Evolutionary conservation across 2,329 filamentous ascomycete genomes (phyloP).

Genomic region (Aureobasidium lini): DNA sequence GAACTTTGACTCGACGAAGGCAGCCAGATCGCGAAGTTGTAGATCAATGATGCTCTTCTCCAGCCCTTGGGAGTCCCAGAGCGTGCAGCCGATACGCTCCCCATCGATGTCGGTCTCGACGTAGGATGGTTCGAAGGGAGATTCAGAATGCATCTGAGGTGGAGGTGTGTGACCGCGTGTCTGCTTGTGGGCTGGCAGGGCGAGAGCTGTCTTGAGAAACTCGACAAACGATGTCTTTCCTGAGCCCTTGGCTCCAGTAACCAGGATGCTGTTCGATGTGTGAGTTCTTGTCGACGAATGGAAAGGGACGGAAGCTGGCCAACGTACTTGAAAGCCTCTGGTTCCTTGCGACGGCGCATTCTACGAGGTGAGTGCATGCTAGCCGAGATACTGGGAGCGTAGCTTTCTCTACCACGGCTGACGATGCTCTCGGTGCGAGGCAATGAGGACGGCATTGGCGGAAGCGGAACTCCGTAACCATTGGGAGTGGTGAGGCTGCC

Average conservation of each 20-base stretch:
- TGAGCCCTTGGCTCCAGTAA: slow-evolving; percentile 77
- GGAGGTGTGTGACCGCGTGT: slow-evolving; percentile 17
- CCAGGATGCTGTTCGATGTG: slow-evolving; percentile 59
- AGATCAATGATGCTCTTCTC: slow-evolving; percentile 94
- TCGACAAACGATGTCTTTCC: slow-evolving; percentile 97
- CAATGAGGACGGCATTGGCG: slow-evolving; percentile 12
- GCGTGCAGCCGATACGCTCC: slow-evolving; percentile 82
- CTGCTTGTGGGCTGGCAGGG: slow-evolving; percentile 73
- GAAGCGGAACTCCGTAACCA: slow-evolving; percentile 24
- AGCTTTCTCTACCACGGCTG: slow-evolving; percentile 90
- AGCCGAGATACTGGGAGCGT: slow-evolving; percentile 84
- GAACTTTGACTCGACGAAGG: slow-evolving; percentile 95
- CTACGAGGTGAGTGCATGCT: slow-evolving; percentile 88
- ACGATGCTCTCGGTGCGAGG: slow-evolving; percentile 90
- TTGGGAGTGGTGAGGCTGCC: slow-evolving; percentile 13
- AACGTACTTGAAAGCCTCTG: slow-evolving; percentile 94
- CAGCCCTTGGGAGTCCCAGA: slow-evolving; percentile 94
- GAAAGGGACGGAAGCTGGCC: background rate
- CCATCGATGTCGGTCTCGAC: slow-evolving; percentile 90
- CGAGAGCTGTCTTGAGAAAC: slow-evolving; percentile 81
- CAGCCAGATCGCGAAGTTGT: slow-evolving; percentile 82
- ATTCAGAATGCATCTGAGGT: slow-evolving; percentile 23
- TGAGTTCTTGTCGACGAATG: background rate
- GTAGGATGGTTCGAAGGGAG: slow-evolving; percentile 73
- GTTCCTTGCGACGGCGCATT: slow-evolving; percentile 90